Base-by-base conservation (phyloP, 257 asterid species). In the Solanum chiquidenum region DNA sequence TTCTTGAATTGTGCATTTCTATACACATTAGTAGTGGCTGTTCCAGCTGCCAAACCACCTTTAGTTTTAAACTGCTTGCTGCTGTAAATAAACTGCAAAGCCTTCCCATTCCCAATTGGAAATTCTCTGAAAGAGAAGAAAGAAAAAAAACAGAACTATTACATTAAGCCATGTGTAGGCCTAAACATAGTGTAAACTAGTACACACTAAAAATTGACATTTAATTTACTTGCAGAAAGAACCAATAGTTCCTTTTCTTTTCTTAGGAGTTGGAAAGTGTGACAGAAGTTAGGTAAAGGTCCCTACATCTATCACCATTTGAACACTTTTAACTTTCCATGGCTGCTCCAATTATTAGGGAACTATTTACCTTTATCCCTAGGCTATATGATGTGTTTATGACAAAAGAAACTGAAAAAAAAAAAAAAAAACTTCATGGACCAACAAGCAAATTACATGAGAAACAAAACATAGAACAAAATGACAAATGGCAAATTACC, bases 21-120 rank as follows among this genome's bases (percentile, higher is more conserved):
- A 87, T 92, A 95, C 3, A 95, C 98, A 10, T 96, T 94, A 0
- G 99, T 95, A 7, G 99, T 96, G 16, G 98, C 98, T 94, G 95
- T 35, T 96, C 98, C 55, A 91, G 84, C 37, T 42, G 14, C 37
- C 35, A 77, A 77, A 77, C 84, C 84, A 40, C 62, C 84, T 10
- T 77, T 42, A 3, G 84, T 77, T 77, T 77, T 77, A 16, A 42
- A 77, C 62, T 77, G 84, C 23, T 77, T 77, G 37, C 62, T 77
- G 62, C 84, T 77, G 62, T 77, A 77, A 77, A 77, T 77, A 77
- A 77, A 40, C 37, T 77, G 84, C 84, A 77, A 77, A 77, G 62
- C 62, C 84, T 77, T 77, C 37, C 84, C 84, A 77, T 77, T 87
- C 55, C 91, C 92, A 23, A 94, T 88, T 4, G 97, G 97, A 86